Base-by-base conservation (phyloP, 2,329 filamentous ascomycete species). In the Scytalidium lignicola region DNA sequence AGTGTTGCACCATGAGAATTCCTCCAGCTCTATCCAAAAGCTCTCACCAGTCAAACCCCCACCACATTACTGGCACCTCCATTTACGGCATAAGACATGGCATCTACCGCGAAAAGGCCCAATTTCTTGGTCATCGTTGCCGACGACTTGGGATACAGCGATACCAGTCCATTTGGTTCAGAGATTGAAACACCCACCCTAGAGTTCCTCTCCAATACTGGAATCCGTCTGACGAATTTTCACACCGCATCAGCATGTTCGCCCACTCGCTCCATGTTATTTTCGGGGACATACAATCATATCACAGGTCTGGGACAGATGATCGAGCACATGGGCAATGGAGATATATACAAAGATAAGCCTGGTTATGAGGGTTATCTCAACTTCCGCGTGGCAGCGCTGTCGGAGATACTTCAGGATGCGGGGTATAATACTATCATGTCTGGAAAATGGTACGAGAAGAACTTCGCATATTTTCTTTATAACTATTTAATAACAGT, bases 171-270 rank as follows among this genome's bases (percentile, higher is more conserved):
- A 53, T 82, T 79, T 55, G 78, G 79, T 47, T 73, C 75, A 53
- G 78, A 82, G 64, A 82, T 83, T 49, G 68, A 70, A 18, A 82
- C 79, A 0, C 79, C 79, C 2, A 76, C 77, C 57, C 68, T 83
- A 23, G 75, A 82, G 62, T 71, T 70, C 22, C 62, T 78, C 2
- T 73, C 74, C 5, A 63, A 69, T 42, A 65, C 73, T 43, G 74
- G 77, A 20, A 60, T 82, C 23, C 74, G 77, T 3, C 76, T 82
- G 56, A 80, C 78, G 0, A 75, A 78, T 51, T 81, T 80, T 60
- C 79, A 82, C 57, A 74, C 78, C 1, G 79, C 79, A 0, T 75
- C 78, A 20, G 76, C 78, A 52, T 82, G 78, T 62, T 80, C 77
- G 50, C 79, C 79, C 18, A 79, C 76, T 4, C 69, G 78, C 46